Evolutionary conservation across 2,329 filamentous ascomycete genomes (phyloP).

Genomic region (Drechslera avenae): DNA sequence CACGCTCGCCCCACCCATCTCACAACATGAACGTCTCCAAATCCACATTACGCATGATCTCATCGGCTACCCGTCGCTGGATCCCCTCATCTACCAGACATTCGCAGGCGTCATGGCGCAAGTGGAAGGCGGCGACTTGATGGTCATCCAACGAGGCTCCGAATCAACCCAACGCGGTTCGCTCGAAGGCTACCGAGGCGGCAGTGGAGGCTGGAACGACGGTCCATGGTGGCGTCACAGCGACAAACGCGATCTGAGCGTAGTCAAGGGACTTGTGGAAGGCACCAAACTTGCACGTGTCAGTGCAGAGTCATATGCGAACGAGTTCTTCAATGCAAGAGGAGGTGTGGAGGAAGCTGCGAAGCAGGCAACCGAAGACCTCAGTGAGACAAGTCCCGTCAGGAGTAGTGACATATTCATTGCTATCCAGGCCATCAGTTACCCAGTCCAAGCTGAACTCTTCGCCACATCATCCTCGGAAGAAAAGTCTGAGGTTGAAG

Average conservation of each 20-base stretch:
- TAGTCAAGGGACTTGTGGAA: slow-evolving; percentile 79
- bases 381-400: slow-evolving; percentile 86
- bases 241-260: slow-evolving; percentile 74
- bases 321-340: slow-evolving; percentile 77
- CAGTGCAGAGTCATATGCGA: slow-evolving; percentile 84
- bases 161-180: slow-evolving; percentile 75
- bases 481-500: slow-evolving; percentile 60
- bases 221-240: slow-evolving; percentile 93
- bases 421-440: slow-evolving; percentile 83
- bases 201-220: slow-evolving; percentile 79
- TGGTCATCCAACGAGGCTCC: slow-evolving; percentile 91
- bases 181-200: slow-evolving; percentile 62
- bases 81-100: slow-evolving; percentile 87
- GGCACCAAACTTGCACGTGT: slow-evolving; percentile 91
- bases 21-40: slow-evolving; percentile 92
- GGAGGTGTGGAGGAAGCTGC: slow-evolving; percentile 83
- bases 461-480: slow-evolving; percentile 65
- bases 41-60: slow-evolving; percentile 98
- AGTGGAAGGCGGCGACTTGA: slow-evolving; percentile 92
- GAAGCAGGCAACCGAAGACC: slow-evolving; percentile 74
- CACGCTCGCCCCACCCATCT: slow-evolving; percentile 93
- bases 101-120: slow-evolving; percentile 98
- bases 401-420: slow-evolving; percentile 94
- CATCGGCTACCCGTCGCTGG: slow-evolving; percentile 89
- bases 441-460: slow-evolving; percentile 67